Evolutionary conservation across 352 stramenopile species (phyloP).

Genomic region (Saprolegnia diclina): DNA sequence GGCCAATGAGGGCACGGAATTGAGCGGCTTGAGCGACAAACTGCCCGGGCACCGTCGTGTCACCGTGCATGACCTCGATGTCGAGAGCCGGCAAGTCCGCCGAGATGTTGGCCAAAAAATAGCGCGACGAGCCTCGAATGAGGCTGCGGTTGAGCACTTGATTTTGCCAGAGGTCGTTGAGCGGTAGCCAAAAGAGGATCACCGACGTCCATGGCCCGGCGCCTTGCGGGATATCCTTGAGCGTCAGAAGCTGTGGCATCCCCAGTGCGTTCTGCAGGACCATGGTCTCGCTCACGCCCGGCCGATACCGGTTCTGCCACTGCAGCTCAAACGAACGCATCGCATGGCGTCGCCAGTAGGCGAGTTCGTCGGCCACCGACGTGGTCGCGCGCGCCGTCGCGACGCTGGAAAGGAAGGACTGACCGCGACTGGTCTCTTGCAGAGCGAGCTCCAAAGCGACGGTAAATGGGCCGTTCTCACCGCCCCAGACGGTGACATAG

Average conservation of each 20-base stretch:
- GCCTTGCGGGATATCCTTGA: neutral
- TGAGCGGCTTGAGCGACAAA: too few species aligned
- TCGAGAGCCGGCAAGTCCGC: neutral
- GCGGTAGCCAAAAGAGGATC: neutral
- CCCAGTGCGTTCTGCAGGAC: slow-evolving; percentile 9
- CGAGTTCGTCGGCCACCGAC: neutral
- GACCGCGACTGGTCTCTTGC: neutral
- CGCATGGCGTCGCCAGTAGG: neutral
- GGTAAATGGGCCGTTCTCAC: neutral
- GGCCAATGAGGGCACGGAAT: neutral
- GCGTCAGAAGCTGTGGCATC: neutral
- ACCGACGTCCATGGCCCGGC: slow-evolving; percentile 5
- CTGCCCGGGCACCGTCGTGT: neutral
- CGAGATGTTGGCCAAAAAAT: neutral
- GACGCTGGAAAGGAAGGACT: neutral
- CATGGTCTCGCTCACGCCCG: neutral
- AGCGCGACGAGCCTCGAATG: neutral
- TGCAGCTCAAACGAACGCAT: slow-evolving; percentile 3
- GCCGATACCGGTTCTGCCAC: neutral
- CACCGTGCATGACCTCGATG: neutral
- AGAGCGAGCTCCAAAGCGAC: neutral
- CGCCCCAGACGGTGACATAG: neutral
- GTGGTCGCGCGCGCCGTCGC: neutral
- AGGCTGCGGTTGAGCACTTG: slow-evolving; percentile 8
- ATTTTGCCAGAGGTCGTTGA: neutral